These are phyloP conservation scores for Camelina sativa DNA, from an alignment of 345 rosid genomes.

Conservation along the genomic window DNA sequence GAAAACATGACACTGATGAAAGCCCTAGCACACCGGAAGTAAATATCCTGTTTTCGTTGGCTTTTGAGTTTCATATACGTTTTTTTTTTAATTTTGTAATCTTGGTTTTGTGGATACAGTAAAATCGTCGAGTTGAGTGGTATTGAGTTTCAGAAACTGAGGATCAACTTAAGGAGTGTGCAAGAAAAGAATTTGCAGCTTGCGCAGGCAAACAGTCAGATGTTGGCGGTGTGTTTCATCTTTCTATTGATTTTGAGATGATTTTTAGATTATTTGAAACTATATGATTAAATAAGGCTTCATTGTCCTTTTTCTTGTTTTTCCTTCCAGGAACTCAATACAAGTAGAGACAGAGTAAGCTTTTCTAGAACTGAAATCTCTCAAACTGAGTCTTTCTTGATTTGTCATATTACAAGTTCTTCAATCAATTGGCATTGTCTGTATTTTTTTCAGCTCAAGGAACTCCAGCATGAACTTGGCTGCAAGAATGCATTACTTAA, in stretches of 20 bases:
- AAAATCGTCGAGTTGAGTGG: slow-evolving; percentile 61
- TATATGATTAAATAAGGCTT: slow-evolving; percentile 7
- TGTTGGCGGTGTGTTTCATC: slow-evolving; percentile 58
- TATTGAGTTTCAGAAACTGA: slow-evolving; percentile 64
- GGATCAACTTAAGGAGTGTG: slow-evolving; percentile 57
- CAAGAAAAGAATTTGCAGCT: slow-evolving; percentile 75
- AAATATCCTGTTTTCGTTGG: slow-evolving; percentile 33
- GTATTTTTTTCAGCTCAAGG: slow-evolving; percentile 55
- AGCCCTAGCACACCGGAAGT: slow-evolving; percentile 63
- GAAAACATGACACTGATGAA: slow-evolving; percentile 61
- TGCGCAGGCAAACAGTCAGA: slow-evolving; percentile 65
- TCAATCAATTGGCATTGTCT: slow-evolving; percentile 19
- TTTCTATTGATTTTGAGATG: slow-evolving; percentile 33
- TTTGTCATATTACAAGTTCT: slow-evolving; percentile 10
- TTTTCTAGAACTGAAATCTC: slow-evolving; percentile 28
- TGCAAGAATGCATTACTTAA: slow-evolving; percentile 59
- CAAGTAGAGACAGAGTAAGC: slow-evolving; percentile 66
- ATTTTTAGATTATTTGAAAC: background rate
- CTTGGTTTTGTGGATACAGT: slow-evolving; percentile 43
- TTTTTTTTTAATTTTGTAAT: background rate
- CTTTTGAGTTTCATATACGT: slow-evolving; percentile 17
- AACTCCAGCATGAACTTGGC: slow-evolving; percentile 74
- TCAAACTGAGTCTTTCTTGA: slow-evolving; percentile 27
- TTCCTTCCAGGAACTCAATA: slow-evolving; percentile 70
- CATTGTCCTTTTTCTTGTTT: slow-evolving; percentile 34